Conservation (phyloP, 1,284 basidiomycete species). For the Boletus subluridellus region DNA sequence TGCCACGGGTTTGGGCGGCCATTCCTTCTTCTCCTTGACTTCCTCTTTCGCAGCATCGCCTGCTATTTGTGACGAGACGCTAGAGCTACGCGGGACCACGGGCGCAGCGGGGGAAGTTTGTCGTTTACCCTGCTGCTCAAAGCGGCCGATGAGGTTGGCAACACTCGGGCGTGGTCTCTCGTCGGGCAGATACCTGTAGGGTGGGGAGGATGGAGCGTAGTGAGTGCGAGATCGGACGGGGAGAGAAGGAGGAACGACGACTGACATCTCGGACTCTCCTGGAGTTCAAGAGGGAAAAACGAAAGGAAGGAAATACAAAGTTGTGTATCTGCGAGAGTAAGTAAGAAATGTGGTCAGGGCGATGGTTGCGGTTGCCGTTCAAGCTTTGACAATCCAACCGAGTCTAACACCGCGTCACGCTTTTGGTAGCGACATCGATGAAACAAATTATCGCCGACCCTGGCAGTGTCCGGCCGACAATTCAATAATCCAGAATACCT, state of each 20-base stretch:
- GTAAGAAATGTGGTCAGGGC: conserved; percentile 18
- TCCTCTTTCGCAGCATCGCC: conserved; percentile 64
- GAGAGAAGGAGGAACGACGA: conserved; percentile 2
- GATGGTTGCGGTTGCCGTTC: conserved; percentile 31
- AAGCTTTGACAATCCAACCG: conserved; percentile 12
- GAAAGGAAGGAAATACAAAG: conserved; percentile 15
- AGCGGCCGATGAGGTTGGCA: conserved; percentile 79
- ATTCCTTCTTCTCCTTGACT: conserved; percentile 65
- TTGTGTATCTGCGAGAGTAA: conserved; percentile 8
- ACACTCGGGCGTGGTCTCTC: conserved; percentile 77
- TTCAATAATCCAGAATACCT: not conserved
- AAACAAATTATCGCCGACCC: not conserved
- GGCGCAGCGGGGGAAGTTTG: conserved; percentile 40
- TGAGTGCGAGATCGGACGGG: conserved; percentile 14
- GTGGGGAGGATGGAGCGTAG: conserved; percentile 1
- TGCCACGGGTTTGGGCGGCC: conserved; percentile 56
- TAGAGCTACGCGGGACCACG: conserved; percentile 51
- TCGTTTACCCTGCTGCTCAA: conserved; percentile 72
- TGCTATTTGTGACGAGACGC: conserved; percentile 58
- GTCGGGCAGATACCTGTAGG: conserved; percentile 72
- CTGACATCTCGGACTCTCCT: conserved; percentile 31
- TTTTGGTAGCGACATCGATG: conserved; percentile 19
- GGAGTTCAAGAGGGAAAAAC: conserved; percentile 12
- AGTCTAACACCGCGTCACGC: not conserved
- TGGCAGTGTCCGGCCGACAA: conserved; percentile 7